Evolutionary conservation across 1,284 basidiomycete species (phyloP), one percentile per base, ranked within the genome.

Genomic region (Cutaneotrichosporon arboriforme): DNA sequence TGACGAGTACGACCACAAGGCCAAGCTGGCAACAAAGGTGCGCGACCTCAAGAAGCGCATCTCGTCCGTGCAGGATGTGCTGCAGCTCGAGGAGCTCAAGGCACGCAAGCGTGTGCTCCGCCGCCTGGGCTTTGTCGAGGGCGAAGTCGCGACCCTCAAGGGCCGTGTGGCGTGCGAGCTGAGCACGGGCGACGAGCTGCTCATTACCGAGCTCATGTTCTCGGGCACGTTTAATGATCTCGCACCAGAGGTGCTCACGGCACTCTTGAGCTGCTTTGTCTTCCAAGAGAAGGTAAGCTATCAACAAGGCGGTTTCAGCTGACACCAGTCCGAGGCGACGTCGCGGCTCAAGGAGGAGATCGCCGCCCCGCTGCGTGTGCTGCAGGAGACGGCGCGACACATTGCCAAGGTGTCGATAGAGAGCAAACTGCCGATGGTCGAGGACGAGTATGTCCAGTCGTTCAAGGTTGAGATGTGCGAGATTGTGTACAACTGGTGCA

Each of bases 381-480:
- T 98, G 85, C 94, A 97, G 76, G 96, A 98, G 70, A 84, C 89
- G 35, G 96, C 96, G 0, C 78, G 90, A 18, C 82, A 91, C 44
- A 99, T 99, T 64, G 94, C 94, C 14, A 93, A 90, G 68, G 90
- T 98, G 1, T 90, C 90, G 2, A 88, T 88, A 63, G 96, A 98
- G 74, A 87, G 86, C 38, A 94, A 96, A 69, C 78, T 99, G 5
- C 77, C 85, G 0, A 72, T 98, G 36, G 84, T 89, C 51, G 94
- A 98, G 73, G 88, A 97, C 54, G 90, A 97, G 59, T 99, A 98
- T 69, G 90, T 99, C 2, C 81, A 97, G 60, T 87, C 86, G 15
- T 99, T 99, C 84, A 97, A 97, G 74, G 90, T 97, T 23, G 94
- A 97, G 69, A 83, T 99, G 54, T 97, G 97, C 90, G 94, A 97